phyloP scores from a whole-genome alignment of 2,329 filamentous ascomycete genomes.

The Dothiorella sarmentorum region DNA sequence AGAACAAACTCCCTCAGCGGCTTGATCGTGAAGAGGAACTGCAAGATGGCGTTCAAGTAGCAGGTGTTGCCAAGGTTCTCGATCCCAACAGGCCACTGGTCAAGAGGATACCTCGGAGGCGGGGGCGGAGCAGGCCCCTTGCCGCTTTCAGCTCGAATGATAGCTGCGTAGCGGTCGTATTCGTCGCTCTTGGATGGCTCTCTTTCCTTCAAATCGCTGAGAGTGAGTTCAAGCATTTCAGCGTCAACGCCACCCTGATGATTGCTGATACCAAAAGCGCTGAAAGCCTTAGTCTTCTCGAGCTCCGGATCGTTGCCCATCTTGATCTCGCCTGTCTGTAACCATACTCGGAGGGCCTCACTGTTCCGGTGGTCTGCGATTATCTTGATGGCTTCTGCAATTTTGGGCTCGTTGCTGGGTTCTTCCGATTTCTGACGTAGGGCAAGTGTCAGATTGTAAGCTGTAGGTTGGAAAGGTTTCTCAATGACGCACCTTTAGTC shows the following conservation, averaged over 20 bases:
- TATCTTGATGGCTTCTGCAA: conserved; percentile 54
- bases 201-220: conserved; percentile 20
- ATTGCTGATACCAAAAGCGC: conserved; percentile 47
- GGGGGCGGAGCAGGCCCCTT: conserved; percentile 10
- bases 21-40: conserved; percentile 89
- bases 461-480: no score
- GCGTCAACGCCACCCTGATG: conserved; percentile 50
- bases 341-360: conserved; percentile 49
- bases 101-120: conserved; percentile 29
- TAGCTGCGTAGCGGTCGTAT: conserved; percentile 6
- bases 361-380: conserved; percentile 60
- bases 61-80: conserved; percentile 97
- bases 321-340: conserved; percentile 44
- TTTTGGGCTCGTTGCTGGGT: conserved; percentile 48
- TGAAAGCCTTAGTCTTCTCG: conserved; percentile 44
- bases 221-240: conserved; percentile 32
- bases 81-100: conserved; percentile 74
- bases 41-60: conserved; percentile 92
- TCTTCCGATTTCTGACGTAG: conserved; percentile 51
- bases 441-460: no score
- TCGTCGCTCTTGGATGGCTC: conserved; percentile 14
- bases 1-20: conserved; percentile 78
- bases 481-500: conserved; percentile 47
- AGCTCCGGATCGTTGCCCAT: conserved; percentile 50
- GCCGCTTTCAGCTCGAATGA: conserved; percentile 3